Conservation (phyloP, 371 early-diverging fungal genomes). For the Encephalitozoon hellem region DNA sequence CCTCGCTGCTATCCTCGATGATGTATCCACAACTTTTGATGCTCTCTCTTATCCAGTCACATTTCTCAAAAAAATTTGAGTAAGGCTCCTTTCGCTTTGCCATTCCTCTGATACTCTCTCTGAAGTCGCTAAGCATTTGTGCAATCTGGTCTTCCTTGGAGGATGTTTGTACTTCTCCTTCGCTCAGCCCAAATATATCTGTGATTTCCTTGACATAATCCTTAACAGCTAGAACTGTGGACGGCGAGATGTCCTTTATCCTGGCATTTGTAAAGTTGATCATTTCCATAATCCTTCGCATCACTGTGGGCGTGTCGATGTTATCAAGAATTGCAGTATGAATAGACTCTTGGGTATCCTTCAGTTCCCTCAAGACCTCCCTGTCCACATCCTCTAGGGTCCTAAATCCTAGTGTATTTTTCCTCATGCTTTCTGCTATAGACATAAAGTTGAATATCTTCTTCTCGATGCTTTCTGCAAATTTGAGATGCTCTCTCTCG, state of each 20-base stretch:
- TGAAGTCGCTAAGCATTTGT: slow-evolving; percentile 43
- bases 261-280: slow-evolving; percentile 67
- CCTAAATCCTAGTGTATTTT: slow-evolving; percentile 1
- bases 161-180: background rate
- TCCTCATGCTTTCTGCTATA: slow-evolving; percentile 67
- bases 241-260: background rate
- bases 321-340: slow-evolving; percentile 81
- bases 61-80: slow-evolving; percentile 41
- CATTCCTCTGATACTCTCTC: slow-evolving; percentile 49
- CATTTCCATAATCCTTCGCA: slow-evolving; percentile 70
- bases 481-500: slow-evolving; percentile 69
- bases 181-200: slow-evolving; percentile 42
- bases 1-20: slow-evolving; percentile 55
- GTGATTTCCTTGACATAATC: slow-evolving; percentile 40
- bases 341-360: slow-evolving; percentile 56
- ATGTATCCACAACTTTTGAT: slow-evolving; percentile 47
- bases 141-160: slow-evolving; percentile 21
- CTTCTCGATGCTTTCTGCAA: slow-evolving; percentile 72
- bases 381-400: slow-evolving; percentile 3
- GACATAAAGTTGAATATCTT: slow-evolving; percentile 65
- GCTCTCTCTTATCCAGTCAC: slow-evolving; percentile 54
- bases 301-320: slow-evolving; percentile 75
- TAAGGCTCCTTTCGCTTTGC: slow-evolving; percentile 29
- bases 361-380: slow-evolving; percentile 1
- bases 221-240: slow-evolving; percentile 14